phyloP scores from a whole-genome alignment of 2,329 filamentous ascomycete genomes.

The Aspergillus ustus region DNA sequence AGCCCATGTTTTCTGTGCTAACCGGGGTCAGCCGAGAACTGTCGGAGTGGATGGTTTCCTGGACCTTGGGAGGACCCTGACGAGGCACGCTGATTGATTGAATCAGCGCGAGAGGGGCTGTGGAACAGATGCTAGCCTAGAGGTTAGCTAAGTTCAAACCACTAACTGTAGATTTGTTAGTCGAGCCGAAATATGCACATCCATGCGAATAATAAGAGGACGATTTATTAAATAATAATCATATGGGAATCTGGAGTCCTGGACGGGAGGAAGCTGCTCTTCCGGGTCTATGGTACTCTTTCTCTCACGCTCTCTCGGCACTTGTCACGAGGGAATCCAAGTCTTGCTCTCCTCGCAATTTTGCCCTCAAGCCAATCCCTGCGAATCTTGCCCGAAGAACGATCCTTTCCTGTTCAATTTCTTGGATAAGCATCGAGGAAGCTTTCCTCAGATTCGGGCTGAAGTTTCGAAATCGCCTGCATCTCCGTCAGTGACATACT shows the following conservation, averaged over 20 bases:
- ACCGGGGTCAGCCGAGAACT: slow-evolving; percentile 31
- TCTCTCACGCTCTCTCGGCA: neutral
- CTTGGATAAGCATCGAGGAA: slow-evolving; percentile 8
- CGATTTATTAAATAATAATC: slow-evolving; percentile 1
- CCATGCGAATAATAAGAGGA: neutral
- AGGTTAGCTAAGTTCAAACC: slow-evolving; percentile 2
- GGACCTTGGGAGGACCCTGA: slow-evolving; percentile 31
- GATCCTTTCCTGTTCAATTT: neutral
- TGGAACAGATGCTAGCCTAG: slow-evolving; percentile 1
- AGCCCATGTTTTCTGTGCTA: slow-evolving; percentile 25
- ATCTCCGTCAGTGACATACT: slow-evolving; percentile 16
- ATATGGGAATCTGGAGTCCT: neutral
- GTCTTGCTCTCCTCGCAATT: neutral
- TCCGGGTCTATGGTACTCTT: neutral
- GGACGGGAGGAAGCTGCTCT: slow-evolving; percentile 5
- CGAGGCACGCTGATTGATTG: slow-evolving; percentile 20
- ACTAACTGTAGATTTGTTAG: neutral
- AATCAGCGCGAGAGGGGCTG: slow-evolving; percentile 5
- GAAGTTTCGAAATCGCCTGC: slow-evolving; percentile 17
- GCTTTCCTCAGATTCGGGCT: slow-evolving; percentile 4
- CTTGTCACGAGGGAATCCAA: slow-evolving; percentile 2
- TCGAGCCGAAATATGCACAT: neutral
- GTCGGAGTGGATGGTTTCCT: slow-evolving; percentile 33
- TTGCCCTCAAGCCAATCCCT: neutral
- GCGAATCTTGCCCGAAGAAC: neutral